Conservation (phyloP, 805 yeast species). For the Ascoidea asiatica region DNA sequence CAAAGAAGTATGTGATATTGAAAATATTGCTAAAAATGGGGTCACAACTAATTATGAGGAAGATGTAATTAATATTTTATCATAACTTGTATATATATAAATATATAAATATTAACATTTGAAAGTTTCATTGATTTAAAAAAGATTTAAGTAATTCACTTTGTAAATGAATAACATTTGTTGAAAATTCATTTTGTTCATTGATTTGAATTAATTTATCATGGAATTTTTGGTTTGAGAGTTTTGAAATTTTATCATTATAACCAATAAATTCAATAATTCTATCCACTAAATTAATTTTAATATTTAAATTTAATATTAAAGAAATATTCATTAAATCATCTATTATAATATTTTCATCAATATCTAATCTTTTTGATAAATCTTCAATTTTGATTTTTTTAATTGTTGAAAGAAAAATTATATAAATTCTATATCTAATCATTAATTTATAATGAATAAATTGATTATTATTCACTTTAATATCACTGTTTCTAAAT, state of each 20-base stretch:
- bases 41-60: slow-evolving; percentile 33
- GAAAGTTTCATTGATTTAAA: background rate
- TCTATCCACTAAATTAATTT: slow-evolving; percentile 11
- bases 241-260: slow-evolving; percentile 3
- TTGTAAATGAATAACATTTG: background rate
- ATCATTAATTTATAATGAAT: slow-evolving; percentile 15
- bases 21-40: slow-evolving; percentile 48
- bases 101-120: no score
- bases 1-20: slow-evolving; percentile 78
- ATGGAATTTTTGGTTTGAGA: slow-evolving; percentile 6
- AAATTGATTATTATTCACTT: slow-evolving; percentile 13
- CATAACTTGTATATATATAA: slow-evolving; percentile 1
- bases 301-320: slow-evolving; percentile 15
- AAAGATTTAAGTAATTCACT: background rate
- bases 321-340: slow-evolving; percentile 13
- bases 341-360: slow-evolving; percentile 6
- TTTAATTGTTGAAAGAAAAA: slow-evolving; percentile 20
- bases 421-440: slow-evolving; percentile 17
- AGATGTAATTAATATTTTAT: slow-evolving; percentile 22
- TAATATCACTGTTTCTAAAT: slow-evolving; percentile 12
- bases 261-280: slow-evolving; percentile 9
- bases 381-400: slow-evolving; percentile 13
- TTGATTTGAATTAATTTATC: background rate
- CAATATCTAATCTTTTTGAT: slow-evolving; percentile 12
- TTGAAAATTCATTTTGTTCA: background rate